Conservation (phyloP, 306 rosid species). For the Fragaria vesca region DNA sequence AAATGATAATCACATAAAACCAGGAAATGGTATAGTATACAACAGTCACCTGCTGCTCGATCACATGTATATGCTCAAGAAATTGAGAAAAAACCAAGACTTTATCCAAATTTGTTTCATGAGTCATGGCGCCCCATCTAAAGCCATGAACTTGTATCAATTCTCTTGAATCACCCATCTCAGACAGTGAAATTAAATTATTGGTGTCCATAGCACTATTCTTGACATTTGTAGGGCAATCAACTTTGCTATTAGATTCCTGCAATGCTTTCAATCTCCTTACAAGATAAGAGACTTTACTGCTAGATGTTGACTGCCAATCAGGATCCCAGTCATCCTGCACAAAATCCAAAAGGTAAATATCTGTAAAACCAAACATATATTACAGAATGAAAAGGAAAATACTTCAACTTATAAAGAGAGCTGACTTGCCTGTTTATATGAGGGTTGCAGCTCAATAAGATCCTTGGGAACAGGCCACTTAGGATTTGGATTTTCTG, state of each 20-base stretch:
- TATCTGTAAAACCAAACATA: slow-evolving; percentile 14
- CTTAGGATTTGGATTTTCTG: slow-evolving; percentile 93
- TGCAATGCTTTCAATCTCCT: slow-evolving; percentile 68
- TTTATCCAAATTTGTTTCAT: slow-evolving; percentile 49
- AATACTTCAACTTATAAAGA: slow-evolving; percentile 4
- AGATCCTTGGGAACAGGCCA: slow-evolving; percentile 99
- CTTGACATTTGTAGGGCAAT: slow-evolving; percentile 23
- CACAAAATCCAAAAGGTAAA: slow-evolving; percentile 25
- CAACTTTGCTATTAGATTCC: slow-evolving; percentile 45
- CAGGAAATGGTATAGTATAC: slow-evolving; percentile 1
- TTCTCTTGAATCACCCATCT: slow-evolving; percentile 27
- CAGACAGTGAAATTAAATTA: slow-evolving; percentile 34
- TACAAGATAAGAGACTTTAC: slow-evolving; percentile 77
- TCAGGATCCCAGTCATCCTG: slow-evolving; percentile 99
- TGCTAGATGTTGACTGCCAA: slow-evolving; percentile 98
- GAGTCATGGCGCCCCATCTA: slow-evolving; percentile 24
- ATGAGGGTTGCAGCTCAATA: slow-evolving; percentile 95
- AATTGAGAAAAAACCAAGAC: slow-evolving; percentile 92
- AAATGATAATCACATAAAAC: slow-evolving; percentile 16
- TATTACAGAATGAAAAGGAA: background rate
- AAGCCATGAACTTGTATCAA: slow-evolving; percentile 30
- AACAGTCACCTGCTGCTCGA: slow-evolving; percentile 82
- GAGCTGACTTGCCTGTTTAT: slow-evolving; percentile 73
- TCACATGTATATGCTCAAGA: slow-evolving; percentile 97
- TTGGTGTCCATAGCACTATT: slow-evolving; percentile 25